phyloP scores from a whole-genome alignment of 768 basidiomycete species.

The Tulasnella sp. region DNA sequence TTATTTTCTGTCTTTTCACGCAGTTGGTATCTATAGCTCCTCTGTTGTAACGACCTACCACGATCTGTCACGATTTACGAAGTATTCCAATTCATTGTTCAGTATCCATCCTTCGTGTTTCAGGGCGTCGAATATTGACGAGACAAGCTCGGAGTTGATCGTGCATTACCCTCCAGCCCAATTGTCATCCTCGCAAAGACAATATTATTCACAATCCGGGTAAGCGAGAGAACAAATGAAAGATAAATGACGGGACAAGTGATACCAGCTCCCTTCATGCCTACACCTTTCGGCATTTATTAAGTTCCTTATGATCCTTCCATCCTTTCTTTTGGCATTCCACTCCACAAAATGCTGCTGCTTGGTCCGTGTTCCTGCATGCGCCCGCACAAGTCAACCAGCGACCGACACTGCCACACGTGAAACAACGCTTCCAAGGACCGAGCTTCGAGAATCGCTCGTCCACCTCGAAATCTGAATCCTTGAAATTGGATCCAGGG shows the following conservation, averaged over 20 bases:
- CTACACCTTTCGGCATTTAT: slow-evolving; percentile 1
- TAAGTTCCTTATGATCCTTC: slow-evolving; percentile 17
- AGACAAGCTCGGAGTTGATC: background rate
- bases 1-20: background rate
- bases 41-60: background rate
- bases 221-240: background rate
- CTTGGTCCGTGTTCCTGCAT: slow-evolving; percentile 10
- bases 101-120: background rate
- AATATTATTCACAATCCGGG: background rate
- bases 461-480: slow-evolving; percentile 48
- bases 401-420: slow-evolving; percentile 46
- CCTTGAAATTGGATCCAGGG: slow-evolving; percentile 46
- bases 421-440: slow-evolving; percentile 50
- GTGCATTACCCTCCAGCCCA: background rate
- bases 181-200: background rate
- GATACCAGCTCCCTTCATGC: background rate
- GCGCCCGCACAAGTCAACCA: slow-evolving; percentile 48
- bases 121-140: no score
- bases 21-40: background rate
- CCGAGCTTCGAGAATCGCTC: slow-evolving; percentile 47
- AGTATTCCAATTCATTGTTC: background rate
- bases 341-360: slow-evolving; percentile 13
- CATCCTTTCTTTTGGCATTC: slow-evolving; percentile 20
- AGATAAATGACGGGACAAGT: background rate
- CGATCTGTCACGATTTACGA: slow-evolving; percentile 3